phyloP scores from a whole-genome alignment of 2,329 filamentous ascomycete species.

The Beauveria asiatica region DNA sequence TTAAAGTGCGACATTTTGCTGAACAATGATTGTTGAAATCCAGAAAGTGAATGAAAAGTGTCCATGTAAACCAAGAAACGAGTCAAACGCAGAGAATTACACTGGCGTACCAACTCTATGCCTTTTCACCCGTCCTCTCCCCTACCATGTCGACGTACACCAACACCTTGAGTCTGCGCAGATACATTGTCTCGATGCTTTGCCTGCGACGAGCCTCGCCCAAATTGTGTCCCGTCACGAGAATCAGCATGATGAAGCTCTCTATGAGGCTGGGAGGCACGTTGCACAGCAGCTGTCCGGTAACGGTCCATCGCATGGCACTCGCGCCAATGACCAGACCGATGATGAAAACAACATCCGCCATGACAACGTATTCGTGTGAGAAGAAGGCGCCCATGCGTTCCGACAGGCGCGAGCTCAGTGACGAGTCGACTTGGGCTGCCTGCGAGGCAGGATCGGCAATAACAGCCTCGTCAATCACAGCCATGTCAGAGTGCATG shows the following conservation, averaged over 20 bases:
- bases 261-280: conserved; percentile 18
- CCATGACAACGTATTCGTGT: conserved; percentile 16
- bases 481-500: conserved; percentile 11
- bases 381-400: conserved; percentile 16
- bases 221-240: conserved; percentile 18
- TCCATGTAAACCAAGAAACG: too few species aligned
- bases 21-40: neutral
- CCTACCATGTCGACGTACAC: conserved; percentile 28
- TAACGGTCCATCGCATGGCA: conserved; percentile 17
- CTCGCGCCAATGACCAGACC: conserved; percentile 16
- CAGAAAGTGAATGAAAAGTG: neutral
- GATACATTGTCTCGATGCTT: conserved; percentile 28
- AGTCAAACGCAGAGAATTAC: too few species aligned
- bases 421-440: neutral
- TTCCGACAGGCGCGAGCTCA: conserved; percentile 15
- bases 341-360: conserved; percentile 14
- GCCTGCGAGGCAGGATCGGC: conserved; percentile 1
- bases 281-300: conserved; percentile 19
- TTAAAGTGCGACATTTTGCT: too few species aligned
- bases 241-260: conserved; percentile 20
- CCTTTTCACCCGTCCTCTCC: conserved; percentile 3
- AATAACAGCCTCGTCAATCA: conserved; percentile 12
- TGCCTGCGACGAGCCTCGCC: conserved; percentile 15
- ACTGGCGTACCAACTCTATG: neutral
- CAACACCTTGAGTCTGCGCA: conserved; percentile 28